Evolutionary conservation across 352 stramenopile genomes (phyloP).

Genomic region (Globisporangium paddicum): DNA sequence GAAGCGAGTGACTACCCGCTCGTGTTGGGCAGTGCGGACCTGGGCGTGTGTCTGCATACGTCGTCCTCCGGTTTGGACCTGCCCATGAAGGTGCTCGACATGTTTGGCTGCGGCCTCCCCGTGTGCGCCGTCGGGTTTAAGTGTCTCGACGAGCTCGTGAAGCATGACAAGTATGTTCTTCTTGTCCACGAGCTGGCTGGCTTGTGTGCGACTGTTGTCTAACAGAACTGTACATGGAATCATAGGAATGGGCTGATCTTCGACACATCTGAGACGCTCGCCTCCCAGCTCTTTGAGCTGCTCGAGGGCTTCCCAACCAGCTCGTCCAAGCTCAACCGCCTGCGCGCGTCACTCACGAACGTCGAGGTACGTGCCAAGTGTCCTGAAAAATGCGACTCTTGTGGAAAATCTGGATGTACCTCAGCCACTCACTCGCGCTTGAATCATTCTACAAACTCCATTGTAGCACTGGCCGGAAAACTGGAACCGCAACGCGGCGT

Average conservation of each 20-base stretch:
- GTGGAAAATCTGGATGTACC: too few relatives aligned
- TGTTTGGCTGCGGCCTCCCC: conserved; percentile 97
- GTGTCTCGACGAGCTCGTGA: conserved; percentile 96
- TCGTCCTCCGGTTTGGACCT: conserved; percentile 98
- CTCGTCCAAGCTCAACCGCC: conserved; percentile 35
- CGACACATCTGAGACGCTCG: conserved; percentile 46
- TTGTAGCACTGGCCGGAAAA: conserved; percentile 74
- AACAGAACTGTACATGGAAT: not conserved
- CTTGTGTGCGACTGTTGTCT: too few relatives aligned
- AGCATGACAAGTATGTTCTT: conserved; percentile 87
- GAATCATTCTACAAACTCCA: not conserved
- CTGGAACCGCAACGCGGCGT: conserved; percentile 56
- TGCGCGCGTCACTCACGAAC: conserved; percentile 41
- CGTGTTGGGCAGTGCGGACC: conserved; percentile 91
- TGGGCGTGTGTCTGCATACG: conserved; percentile 98
- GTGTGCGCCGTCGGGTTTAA: conserved; percentile 96
- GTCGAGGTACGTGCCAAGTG: conserved; percentile 66
- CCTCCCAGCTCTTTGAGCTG: conserved; percentile 53
- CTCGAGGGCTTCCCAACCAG: conserved; percentile 50
- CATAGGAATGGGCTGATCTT: conserved; percentile 75
- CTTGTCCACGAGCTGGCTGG: not conserved
- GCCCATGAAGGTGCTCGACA: conserved; percentile 99
- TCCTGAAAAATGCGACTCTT: too few relatives aligned
- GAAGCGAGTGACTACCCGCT: conserved; percentile 96
- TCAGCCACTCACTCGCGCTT: not conserved